Evolutionary conservation across 163 green algal species (phyloP), one percentile per base, ranked within the genome.

Genomic region (Coccomyxa subellipsoidea): DNA sequence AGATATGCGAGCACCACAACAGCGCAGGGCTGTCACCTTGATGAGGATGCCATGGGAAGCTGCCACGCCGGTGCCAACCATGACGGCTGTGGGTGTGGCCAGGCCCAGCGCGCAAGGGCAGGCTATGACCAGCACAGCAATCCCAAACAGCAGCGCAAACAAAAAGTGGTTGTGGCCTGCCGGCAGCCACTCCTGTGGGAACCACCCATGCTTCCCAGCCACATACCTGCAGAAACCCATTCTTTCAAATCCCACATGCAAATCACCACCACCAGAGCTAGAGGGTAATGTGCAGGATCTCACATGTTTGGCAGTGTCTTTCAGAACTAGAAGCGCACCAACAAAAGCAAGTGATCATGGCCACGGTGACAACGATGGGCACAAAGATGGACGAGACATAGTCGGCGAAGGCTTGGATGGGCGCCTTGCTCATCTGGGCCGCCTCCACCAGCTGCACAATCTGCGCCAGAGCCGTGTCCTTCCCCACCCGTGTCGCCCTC

Each of bases 41-140:
- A 98, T 98, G 9, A 98, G 89, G 47, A 98, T 94, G 39, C 95
- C 96, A 79, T 93, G 82, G 21, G 83, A 76, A 0, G 90, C 90
- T 15, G 83, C 89, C 54, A 93, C 88, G 18, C 87, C 87, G 0
- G 89, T 93, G 78, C 87, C 90, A 9, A 93, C 90, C 96, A 99
- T 98, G 66, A 99, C 95, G 5, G 97, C 97, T 1, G 97, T 99
- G 53, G 97, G 97, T 18, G 97, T 99, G 76, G 97, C 97, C 38
- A 99, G 91, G 4, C 97, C 97, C 78, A 99, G 93, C 4, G 96
- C 96, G 89, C 97, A 99, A 72, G 97, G 97, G 92, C 97, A 99
- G 69, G 97, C 97, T 59, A 99, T 97, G 54, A 99, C 96, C 40
- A 99, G 84, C 70, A 99, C 97, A 9, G 86, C 84, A 39, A 94